Conservation (phyloP, 2,329 filamentous ascomycete species). For the Monosporascus sp. region DNA sequence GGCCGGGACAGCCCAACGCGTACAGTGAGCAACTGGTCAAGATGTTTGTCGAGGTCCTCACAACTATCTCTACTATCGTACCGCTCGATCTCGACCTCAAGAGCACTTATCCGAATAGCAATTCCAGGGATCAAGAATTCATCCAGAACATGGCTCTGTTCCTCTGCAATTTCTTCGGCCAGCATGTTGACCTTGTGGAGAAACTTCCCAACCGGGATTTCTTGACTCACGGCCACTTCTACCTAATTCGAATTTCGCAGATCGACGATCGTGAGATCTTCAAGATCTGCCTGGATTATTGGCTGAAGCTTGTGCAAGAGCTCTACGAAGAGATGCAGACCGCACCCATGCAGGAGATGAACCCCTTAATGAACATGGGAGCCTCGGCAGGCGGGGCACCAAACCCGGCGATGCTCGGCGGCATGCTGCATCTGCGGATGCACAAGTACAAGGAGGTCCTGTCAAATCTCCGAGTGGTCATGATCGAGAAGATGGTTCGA, state of each 20-base stretch:
- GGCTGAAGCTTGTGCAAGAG: conserved; percentile 97
- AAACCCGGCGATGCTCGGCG: conserved; percentile 77
- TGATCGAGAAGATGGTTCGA: conserved; percentile 99
- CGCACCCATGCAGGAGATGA: conserved; percentile 86
- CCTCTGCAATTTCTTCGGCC: conserved; percentile 93
- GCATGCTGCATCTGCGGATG: conserved; percentile 82
- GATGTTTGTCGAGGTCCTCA: conserved; percentile 97
- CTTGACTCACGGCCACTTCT: conserved; percentile 93
- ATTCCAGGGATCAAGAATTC: conserved; percentile 92
- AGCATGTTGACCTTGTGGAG: conserved; percentile 90
- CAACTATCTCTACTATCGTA: conserved; percentile 88
- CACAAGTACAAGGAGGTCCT: conserved; percentile 96
- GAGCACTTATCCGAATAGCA: conserved; percentile 84
- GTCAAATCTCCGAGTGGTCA: conserved; percentile 89
- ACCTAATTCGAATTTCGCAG: conserved; percentile 95
- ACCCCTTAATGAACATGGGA: conserved; percentile 78
- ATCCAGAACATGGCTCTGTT: conserved; percentile 95
- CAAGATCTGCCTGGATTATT: conserved; percentile 99
- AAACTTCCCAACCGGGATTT: conserved; percentile 93
- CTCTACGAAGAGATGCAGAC: conserved; percentile 99
- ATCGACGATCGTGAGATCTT: conserved; percentile 99
- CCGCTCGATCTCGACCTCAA: conserved; percentile 87
- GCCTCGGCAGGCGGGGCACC: conserved; percentile 74
- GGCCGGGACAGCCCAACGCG: conserved; percentile 57
- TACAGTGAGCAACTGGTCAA: conserved; percentile 95